A percentile compares a stretch with the other conserved stretches of the same genome.
These are phyloP conservation scores for Hypoxylon fuscum DNA, from an alignment of 495 filamentous ascomycete species.

Conservation along the genomic window DNA sequence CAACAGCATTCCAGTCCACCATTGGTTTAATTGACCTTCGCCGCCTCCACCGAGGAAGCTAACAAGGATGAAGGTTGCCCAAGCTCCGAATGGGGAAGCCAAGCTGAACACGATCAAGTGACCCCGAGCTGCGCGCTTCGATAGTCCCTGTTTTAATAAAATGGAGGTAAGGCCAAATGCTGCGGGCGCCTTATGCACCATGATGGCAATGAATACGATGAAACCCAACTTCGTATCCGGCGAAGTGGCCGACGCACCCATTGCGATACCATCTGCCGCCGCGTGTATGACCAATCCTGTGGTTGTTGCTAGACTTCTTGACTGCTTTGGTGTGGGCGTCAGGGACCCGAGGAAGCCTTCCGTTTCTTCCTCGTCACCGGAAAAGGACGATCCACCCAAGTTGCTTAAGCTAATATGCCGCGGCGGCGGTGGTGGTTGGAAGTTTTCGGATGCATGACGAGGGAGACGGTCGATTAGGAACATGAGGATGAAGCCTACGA, in stretches of 20 bases:
- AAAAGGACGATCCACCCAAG: conserved; percentile 61
- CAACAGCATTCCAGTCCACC: conserved; percentile 92
- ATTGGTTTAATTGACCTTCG: conserved; percentile 61
- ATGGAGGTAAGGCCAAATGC: conserved; percentile 94
- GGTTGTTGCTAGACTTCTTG: conserved; percentile 75
- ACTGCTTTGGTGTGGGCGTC: conserved; percentile 59
- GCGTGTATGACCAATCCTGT: conserved; percentile 96
- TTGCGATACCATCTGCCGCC: conserved; percentile 93
- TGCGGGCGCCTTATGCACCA: conserved; percentile 96
- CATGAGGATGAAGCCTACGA: conserved; percentile 94
- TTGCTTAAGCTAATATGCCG: conserved; percentile 84
- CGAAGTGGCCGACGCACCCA: conserved; percentile 84
- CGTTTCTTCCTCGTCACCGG: conserved; percentile 57
- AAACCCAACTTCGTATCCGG: conserved; percentile 77
- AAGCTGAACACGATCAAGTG: conserved; percentile 92
- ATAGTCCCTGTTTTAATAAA: conserved; percentile 85
- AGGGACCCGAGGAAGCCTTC: conserved; percentile 62
- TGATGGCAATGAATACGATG: conserved; percentile 94
- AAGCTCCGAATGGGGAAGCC: conserved; percentile 86
- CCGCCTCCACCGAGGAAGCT: conserved; percentile 68
- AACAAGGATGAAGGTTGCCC: conserved; percentile 82
- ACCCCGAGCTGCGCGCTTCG: conserved; percentile 82
- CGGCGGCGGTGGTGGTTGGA: conserved; percentile 61
- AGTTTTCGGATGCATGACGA: conserved; percentile 66
- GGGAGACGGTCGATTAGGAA: conserved; percentile 93